phyloP scores from a whole-genome alignment of 306 rosid species.

The Cyclanthera cordifolia region DNA sequence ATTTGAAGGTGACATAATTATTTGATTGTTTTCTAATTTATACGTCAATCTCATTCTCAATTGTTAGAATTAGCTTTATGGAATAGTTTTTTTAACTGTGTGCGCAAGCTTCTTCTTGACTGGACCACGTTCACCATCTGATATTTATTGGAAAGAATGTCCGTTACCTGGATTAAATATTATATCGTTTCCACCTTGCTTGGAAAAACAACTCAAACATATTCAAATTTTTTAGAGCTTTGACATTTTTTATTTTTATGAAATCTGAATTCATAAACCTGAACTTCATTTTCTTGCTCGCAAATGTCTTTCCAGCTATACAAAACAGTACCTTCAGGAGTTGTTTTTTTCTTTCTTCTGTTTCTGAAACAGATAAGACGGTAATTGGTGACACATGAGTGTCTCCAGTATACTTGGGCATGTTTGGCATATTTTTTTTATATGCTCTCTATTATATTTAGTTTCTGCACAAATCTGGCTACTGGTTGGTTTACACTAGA shows the following conservation, averaged over 20 bases:
- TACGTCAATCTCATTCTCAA: background rate
- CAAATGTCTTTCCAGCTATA: background rate
- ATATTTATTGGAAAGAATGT: background rate
- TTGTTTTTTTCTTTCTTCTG: too few relatives aligned
- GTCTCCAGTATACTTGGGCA: background rate
- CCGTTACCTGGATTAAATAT: background rate
- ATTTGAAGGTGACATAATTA: slow-evolving; percentile 48
- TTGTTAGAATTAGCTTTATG: background rate
- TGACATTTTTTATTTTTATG: background rate
- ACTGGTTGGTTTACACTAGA: background rate
- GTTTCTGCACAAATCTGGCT: background rate
- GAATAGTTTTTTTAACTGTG: background rate
- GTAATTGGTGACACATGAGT: background rate
- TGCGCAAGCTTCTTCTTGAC: background rate
- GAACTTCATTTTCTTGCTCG: background rate
- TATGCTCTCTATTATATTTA: background rate
- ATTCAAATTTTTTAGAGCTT: background rate
- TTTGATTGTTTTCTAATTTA: slow-evolving; percentile 13
- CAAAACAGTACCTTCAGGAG: background rate
- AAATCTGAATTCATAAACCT: background rate
- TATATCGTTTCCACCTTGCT: background rate
- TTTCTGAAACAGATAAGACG: background rate
- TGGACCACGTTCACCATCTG: background rate
- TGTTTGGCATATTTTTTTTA: background rate
- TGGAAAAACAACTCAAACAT: background rate